Evolutionary conservation across 257 asterid species (phyloP), one percentile per base, ranked within the genome.

Genomic region (Verbena officinalis): DNA sequence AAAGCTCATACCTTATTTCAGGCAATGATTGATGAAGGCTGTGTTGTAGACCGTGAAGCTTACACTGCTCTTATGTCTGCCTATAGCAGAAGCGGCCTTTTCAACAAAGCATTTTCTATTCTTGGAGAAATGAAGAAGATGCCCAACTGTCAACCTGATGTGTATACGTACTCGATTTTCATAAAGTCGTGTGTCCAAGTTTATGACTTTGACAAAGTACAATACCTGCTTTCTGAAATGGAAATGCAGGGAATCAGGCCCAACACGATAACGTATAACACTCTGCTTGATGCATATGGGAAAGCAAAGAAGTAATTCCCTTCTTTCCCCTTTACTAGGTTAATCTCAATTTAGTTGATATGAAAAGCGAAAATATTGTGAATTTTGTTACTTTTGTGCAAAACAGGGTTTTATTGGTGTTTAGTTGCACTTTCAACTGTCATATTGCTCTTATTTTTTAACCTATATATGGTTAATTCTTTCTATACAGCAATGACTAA

Each of bases 61-160:
- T 93, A 75, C 77, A 93, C 97, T 62, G 99, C 99, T 73, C 89
- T 93, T 63, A 77, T 90, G 79, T 87, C 96, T n/a, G 95, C 99
- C 65, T 93, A 93, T 65, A 84, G 97, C 59, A 88, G 97, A 24
- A 90, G 95, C 70, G 93, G 89, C 48, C 69, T 43, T 61, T 81
- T 93, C 15, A 80, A 73, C 14, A 71, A 77, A 71, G 97, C 97
- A 12, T 90, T 84, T 78, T 74, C 88, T 55, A 77, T 93, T 73
- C 91, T 93, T 23, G 89, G 90, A 56, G 76, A 75, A 62, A 93
- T 93, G 99, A 93, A 93, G 79, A 76, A 43, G 76, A 81, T 67
- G 20, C 77, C 72, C 2, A 40, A 69, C 55, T 84, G 91, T 75
- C 84, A 39, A 33, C 99, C 99, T 4, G 99, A 93, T 73, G 95